Evolutionary conservation across 169 alveolate species (phyloP), one percentile per base, ranked within the genome.

Genomic region (Cryptosporidium canis): DNA sequence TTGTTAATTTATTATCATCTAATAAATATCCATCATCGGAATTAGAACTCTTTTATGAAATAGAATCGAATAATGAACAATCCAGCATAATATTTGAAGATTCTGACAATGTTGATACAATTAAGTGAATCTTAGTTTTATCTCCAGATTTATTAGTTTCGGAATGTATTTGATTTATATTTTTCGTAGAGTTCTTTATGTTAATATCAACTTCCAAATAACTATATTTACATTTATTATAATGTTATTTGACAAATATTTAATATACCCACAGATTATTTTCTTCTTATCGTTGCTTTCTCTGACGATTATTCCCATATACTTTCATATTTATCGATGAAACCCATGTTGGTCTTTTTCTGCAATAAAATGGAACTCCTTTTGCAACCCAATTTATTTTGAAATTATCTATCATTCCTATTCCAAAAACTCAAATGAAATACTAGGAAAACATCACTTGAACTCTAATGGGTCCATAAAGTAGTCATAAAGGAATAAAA

Each of bases 381-480:
- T 77, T 77, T 41, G 58, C 70, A 11, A 24, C 39, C 87, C 87
- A 77, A 39, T 41, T 18, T 0, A 77, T 24, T 31, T 77, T 56
- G 66, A 43, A 77, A 61, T 61, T 21, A 14, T 77, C 65, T 27
- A 77, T 35, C 18, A 33, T 58, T 8, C 77, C 87, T 24, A 39
- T 61, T 21, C 77, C 72, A 33, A 77, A 61, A 43, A 29, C 27
- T 24, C 58, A 27, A 77, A 55, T 16, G 31, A n/a, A 37, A 77
- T 64, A 12, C 21, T 77, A 16, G 87, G 87, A 18, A 58, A 77
- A 29, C 45, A 56, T 6, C 56, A 27, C 27, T 58, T 77, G 21
- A 77, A 77, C 58, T 77, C 87, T 24, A 1, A 39, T 35, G 63
- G 63, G 55, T 77, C 87, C 87, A 77, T 77, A 12, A 77, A 77